A percentile compares a stretch with the other conserved stretches of the same genome.
These are phyloP conservation scores for Capsella bursapastoris DNA, from an alignment of 345 rosid genomes.

Conservation along the genomic window DNA sequence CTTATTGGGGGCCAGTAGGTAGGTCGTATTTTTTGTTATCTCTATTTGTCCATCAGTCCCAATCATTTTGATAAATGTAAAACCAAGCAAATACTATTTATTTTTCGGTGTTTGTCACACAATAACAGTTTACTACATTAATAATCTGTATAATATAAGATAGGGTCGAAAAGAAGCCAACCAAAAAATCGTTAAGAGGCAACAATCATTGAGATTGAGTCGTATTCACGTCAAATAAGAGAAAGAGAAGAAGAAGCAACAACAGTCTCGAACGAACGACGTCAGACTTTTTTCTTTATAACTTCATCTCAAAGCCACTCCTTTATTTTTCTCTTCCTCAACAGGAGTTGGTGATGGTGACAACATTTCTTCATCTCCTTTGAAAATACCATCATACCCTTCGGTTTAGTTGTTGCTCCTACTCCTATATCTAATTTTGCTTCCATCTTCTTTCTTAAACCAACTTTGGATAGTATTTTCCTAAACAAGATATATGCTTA, in stretches of 20 bases:
- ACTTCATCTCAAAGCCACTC: conserved; percentile 44
- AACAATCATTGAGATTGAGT: conserved; percentile 43
- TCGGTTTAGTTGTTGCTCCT: conserved; percentile 26
- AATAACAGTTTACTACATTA: not conserved
- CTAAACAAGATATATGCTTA: not conserved
- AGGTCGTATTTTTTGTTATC: not conserved
- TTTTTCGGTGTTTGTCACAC: not conserved
- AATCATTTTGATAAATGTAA: not conserved
- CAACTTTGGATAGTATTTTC: not conserved
- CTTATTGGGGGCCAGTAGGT: conserved; percentile 2
- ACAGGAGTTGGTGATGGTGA: conserved; percentile 32
- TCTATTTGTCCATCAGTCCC: not conserved
- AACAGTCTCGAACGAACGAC: conserved; percentile 41
- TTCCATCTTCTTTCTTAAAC: not conserved
- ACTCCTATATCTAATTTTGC: conserved; percentile 11
- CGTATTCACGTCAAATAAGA: conserved; percentile 35
- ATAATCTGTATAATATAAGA: not conserved
- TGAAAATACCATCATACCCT: conserved; percentile 22
- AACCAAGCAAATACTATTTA: not conserved
- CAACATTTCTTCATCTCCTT: conserved; percentile 32
- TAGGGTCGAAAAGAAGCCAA: conserved; percentile 36
- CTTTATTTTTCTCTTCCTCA: not conserved
- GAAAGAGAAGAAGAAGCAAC: not conserved
- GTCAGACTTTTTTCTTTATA: conserved; percentile 38
- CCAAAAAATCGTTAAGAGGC: conserved; percentile 23